phyloP scores from a whole-genome alignment of 306 rosid species.

The Ormosia emarginata region DNA sequence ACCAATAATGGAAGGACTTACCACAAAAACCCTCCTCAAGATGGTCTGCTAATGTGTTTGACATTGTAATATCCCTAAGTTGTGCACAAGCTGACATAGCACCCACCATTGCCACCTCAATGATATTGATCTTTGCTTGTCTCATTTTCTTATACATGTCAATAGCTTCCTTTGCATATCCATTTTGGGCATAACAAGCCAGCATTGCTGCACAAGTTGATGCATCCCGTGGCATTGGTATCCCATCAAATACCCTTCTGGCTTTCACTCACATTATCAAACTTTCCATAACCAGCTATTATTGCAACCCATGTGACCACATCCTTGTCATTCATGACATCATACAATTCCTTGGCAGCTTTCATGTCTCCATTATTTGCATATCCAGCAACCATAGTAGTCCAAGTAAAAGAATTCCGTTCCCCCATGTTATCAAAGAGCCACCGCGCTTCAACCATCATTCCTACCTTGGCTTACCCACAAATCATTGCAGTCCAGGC shows the following conservation, averaged over 20 bases:
- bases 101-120: constrained; percentile 65
- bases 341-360: constrained; percentile 54
- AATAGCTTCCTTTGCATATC: constrained; percentile 66
- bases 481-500: constrained; percentile 74
- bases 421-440: constrained; percentile 63
- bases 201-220: constrained; percentile 69
- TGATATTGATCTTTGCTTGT: constrained; percentile 31
- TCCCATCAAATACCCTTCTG: constrained; percentile 43
- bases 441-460: constrained; percentile 58
- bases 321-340: constrained; percentile 45
- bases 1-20: constrained; percentile 22
- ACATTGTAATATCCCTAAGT: constrained; percentile 55
- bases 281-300: constrained; percentile 76
- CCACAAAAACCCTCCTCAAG: constrained; percentile 47
- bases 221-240: constrained; percentile 24
- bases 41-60: constrained; percentile 36
- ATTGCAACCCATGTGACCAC: constrained; percentile 48
- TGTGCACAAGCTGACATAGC: constrained; percentile 81
- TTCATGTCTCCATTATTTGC: constrained; percentile 62
- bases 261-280: constrained; percentile 50
- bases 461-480: constrained; percentile 58
- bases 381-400: constrained; percentile 78
- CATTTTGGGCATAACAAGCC: constrained; percentile 75
- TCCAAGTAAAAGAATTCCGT: constrained; percentile 49
- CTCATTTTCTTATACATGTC: constrained; percentile 47